Conservation (phyloP, 345 rosid species). For the Eutrema heterophyllum region DNA sequence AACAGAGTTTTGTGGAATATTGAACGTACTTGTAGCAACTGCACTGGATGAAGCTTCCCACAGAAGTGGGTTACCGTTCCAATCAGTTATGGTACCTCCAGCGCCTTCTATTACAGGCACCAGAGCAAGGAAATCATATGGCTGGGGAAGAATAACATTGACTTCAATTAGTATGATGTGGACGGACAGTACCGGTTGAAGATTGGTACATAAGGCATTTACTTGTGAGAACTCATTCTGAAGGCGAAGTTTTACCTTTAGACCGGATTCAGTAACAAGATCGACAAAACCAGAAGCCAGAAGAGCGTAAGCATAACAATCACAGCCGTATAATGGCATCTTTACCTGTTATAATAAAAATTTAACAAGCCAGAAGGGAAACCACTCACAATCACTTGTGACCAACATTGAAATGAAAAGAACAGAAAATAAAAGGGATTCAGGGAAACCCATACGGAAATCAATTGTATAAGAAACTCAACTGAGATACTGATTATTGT, state of each 20-base stretch:
- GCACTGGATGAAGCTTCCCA: conserved; percentile 80
- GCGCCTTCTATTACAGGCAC: conserved; percentile 91
- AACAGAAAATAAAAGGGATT: conserved; percentile 1
- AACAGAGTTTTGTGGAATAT: neutral
- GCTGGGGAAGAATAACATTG: conserved; percentile 39
- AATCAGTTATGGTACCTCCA: conserved; percentile 83
- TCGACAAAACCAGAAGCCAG: conserved; percentile 93
- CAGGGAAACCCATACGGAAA: neutral
- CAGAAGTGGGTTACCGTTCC: conserved; percentile 60
- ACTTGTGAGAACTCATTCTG: conserved; percentile 6
- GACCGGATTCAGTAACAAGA: conserved; percentile 91
- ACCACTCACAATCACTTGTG: neutral
- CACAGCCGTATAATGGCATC: conserved; percentile 90
- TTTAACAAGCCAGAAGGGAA: conserved; percentile 12
- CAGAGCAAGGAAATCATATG: conserved; percentile 85
- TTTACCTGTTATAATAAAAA: conserved; percentile 54
- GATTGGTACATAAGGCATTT: neutral
- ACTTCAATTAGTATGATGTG: conserved; percentile 6
- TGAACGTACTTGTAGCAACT: conserved; percentile 49
- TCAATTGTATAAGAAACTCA: neutral
- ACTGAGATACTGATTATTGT: neutral
- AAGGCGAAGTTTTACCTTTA: conserved; percentile 52
- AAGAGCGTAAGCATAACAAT: conserved; percentile 97
- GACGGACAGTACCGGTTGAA: neutral
- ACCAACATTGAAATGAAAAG: neutral